Base-by-base conservation (phyloP, 2,329 filamentous ascomycete genomes). In the Calonectria multiphialidica region DNA sequence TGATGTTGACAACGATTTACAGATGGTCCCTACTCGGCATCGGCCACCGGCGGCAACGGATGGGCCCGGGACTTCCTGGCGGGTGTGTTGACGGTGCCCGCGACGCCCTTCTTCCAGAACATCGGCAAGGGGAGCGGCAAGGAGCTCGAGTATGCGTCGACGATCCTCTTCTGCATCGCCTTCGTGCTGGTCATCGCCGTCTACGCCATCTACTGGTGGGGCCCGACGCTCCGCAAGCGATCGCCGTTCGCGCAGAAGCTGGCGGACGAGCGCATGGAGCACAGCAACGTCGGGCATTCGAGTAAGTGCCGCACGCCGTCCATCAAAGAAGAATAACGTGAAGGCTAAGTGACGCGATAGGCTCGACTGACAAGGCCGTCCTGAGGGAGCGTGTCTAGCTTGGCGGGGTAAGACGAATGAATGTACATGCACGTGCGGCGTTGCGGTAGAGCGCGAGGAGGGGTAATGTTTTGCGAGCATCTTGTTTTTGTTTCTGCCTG, bases 11-110 rank as follows among this genome's bases (percentile, higher is more conserved):
- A 2, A 1, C 12, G 16, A 15, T 15, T 16, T 0, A 5, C 0
- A 78, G 77, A 79, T 77, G 93, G 93, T 0, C 90, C 90, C 0
- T 95, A 94, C 80, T 90, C 92, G 2, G 93, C 93, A 1, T 94
- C 92, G 0, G 93, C 93, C 0, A 95, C 93, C 0, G 93, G 93
- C 47, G 93, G 93, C 23, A 95, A 95, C 74, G 93, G 93, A 2
- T 94, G 93, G 84, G 88, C 92, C 3, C 88, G 93, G 75, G 93
- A 95, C 79, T 92, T 95, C 82, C 84, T 95, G 0, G 93, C 93
- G 2, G 93, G 93, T 82, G 87, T 94, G 10, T 88, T 94, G 1
- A 93, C 93, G 0, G 86, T 94, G 62, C 92, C 92, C 16, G 90
- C 93, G 0, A 89, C 89, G 0, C 93, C 93, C 0, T 91, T 92